Evolutionary conservation across 306 rosid species (phyloP).

Genomic region (Cyclanthera cordifolia): DNA sequence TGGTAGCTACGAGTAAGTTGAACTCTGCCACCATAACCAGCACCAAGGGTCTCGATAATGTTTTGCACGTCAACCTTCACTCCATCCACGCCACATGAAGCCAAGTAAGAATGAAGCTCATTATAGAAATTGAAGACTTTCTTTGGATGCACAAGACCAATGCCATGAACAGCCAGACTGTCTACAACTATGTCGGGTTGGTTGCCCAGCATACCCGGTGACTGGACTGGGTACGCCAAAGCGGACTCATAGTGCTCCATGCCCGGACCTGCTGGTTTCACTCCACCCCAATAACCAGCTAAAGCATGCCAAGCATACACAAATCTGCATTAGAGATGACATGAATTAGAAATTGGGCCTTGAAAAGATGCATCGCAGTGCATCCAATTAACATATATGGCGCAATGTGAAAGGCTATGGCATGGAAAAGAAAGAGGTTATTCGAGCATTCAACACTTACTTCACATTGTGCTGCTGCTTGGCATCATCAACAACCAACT

Average conservation of each 20-base stretch:
- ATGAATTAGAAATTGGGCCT: slow-evolving; percentile 1
- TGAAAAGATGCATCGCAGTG: not conserved
- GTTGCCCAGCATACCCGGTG: slow-evolving; percentile 76
- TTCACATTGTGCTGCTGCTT: slow-evolving; percentile 75
- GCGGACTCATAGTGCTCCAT: slow-evolving; percentile 86
- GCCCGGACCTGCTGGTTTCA: slow-evolving; percentile 74
- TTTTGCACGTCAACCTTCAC: slow-evolving; percentile 97
- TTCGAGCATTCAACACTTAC: slow-evolving; percentile 31
- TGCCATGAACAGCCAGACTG: slow-evolving; percentile 80
- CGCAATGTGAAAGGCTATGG: not conserved
- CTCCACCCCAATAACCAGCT: slow-evolving; percentile 99
- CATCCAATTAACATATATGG: not conserved
- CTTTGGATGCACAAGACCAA: slow-evolving; percentile 85
- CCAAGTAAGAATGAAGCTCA: slow-evolving; percentile 86
- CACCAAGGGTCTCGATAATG: slow-evolving; percentile 88
- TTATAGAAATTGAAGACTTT: slow-evolving; percentile 82
- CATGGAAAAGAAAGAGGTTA: not conserved
- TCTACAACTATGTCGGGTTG: slow-evolving; percentile 92
- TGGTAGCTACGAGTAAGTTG: slow-evolving; percentile 72
- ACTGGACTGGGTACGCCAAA: slow-evolving; percentile 76
- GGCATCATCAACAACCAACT: slow-evolving; percentile 66
- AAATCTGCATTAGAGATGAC: slow-evolving; percentile 30
- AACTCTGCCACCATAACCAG: slow-evolving; percentile 91
- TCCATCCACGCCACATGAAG: slow-evolving; percentile 92
- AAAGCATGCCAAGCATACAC: slow-evolving; percentile 96